Evolutionary conservation across 2,329 filamentous ascomycete genomes (phyloP), one percentile per base, ranked within the genome.

Genomic region (Cytospora schulzeri): DNA sequence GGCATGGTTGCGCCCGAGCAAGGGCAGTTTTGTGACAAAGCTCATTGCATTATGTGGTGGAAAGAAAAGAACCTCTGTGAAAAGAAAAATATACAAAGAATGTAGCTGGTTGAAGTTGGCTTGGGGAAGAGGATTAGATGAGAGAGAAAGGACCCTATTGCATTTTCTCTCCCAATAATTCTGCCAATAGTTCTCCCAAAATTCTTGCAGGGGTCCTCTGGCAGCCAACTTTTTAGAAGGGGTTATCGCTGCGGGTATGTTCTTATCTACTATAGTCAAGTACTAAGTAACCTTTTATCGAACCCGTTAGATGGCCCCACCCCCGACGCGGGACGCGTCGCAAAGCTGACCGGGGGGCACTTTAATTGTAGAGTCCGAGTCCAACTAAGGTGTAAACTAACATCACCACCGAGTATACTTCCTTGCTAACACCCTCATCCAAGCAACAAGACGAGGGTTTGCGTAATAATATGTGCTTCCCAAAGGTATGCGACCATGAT

Each of bases 21-120:
- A 48, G 58, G 65, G 65, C 59, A 67, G 22, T 12, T 55, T 65
- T 11, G 59, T 56, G 26, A 65, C n/a, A 11, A 62, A 38, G 63
- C 65, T 67, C 65, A 67, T 67, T n/a, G 58, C 65, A 67, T 67
- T n/a, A 26, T 52, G 57, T 50, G 26, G 15, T 53, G 26, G 51
- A 8, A 28, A 29, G 26, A 35, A 28, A 31, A 22, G 19, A 15
- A 3, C 35, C 7, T 22, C 24, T 7, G 35, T 8, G 24, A 58
- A 31, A 31, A 31, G 12, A 14, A 52, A 35, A 17, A 22, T 0
- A n/a, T 60, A 24, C 52, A 11, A 33, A 29, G 19, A 28, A 17
- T 19, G 19, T 28, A 19, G 14, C 29, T 24, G n/a, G 15, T 24
- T 7, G 9, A 31, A 31, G 29, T 31, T 31, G 29, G 29, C 29